These are phyloP conservation scores for Verticillium tricorpus DNA, from an alignment of 2,329 filamentous ascomycete species.

Conservation along the genomic window DNA sequence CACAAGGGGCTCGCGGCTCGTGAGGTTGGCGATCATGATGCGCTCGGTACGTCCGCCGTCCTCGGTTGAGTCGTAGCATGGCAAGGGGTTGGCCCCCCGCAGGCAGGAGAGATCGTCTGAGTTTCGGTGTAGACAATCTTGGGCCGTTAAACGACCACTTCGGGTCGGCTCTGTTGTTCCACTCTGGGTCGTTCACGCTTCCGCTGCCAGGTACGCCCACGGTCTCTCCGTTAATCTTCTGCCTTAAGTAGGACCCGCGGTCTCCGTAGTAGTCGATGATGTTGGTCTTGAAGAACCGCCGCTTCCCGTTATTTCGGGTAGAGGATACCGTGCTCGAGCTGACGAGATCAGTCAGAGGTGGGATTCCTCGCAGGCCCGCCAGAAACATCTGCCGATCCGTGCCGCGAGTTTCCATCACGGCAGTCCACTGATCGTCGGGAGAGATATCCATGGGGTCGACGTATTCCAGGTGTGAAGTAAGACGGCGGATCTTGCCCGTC, in stretches of 20 bases:
- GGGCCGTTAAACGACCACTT: conserved; percentile 30
- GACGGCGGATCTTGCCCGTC: conserved; percentile 29
- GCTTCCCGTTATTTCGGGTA: conserved; percentile 34
- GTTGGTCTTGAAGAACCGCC: conserved; percentile 37
- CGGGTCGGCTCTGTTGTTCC: conserved; percentile 39
- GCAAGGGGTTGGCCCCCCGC: conserved; percentile 34
- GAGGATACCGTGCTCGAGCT: conserved; percentile 23
- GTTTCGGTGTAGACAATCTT: conserved; percentile 34
- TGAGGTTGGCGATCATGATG: conserved; percentile 33
- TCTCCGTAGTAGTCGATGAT: conserved; percentile 36
- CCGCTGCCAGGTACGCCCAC: conserved; percentile 19
- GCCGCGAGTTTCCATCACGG: conserved; percentile 33
- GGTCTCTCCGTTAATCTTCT: conserved; percentile 29
- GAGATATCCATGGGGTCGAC: conserved; percentile 32
- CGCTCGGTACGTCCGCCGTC: conserved; percentile 28
- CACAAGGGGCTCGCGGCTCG: conserved; percentile 15
- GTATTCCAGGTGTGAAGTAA: conserved; percentile 35
- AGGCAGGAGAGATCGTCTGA: conserved; percentile 28
- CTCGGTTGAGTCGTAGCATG: conserved; percentile 30
- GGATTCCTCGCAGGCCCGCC: conserved; percentile 28
- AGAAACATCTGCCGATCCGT: conserved; percentile 30
- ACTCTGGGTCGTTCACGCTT: conserved; percentile 32
- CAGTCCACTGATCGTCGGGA: conserved; percentile 31
- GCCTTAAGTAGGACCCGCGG: conserved; percentile 34
- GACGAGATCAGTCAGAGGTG: conserved; percentile 29